These are phyloP conservation scores for Trichoderma atrobrunneum DNA, from an alignment of 2,329 filamentous ascomycete species.

Conservation along the genomic window DNA sequence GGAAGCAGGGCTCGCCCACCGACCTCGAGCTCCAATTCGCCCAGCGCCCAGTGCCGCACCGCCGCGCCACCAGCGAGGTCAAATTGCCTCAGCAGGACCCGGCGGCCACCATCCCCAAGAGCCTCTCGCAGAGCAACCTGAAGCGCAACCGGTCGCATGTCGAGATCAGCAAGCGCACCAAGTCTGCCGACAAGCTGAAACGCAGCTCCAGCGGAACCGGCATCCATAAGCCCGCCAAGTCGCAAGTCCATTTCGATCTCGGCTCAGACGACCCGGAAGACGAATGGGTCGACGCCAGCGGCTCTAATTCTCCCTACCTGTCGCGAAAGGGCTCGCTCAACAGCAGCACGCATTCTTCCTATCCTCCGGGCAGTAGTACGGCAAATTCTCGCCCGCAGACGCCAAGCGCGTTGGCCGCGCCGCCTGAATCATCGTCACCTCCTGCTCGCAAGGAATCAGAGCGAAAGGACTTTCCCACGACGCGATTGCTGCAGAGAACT, in stretches of 20 bases:
- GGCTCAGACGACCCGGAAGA: conserved; percentile 50
- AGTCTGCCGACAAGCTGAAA: conserved; percentile 52
- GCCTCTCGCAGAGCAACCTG: conserved; percentile 52
- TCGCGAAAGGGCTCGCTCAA: conserved; percentile 47
- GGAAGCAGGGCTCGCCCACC: conserved; percentile 43
- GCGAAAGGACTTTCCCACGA: conserved; percentile 66
- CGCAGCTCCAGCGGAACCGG: conserved; percentile 51
- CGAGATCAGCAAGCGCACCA: conserved; percentile 52
- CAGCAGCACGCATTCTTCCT: conserved; percentile 48
- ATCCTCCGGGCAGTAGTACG: conserved; percentile 37
- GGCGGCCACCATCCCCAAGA: conserved; percentile 49
- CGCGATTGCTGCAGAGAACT: conserved; percentile 62
- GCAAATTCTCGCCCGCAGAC: conserved; percentile 37
- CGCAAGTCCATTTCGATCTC: conserved; percentile 62
- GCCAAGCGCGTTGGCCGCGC: conserved; percentile 28
- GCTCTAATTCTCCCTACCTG: conserved; percentile 58
- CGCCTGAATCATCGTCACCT: conserved; percentile 23
- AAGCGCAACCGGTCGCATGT: conserved; percentile 61
- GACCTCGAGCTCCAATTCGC: conserved; percentile 30
- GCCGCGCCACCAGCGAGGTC: conserved; percentile 50
- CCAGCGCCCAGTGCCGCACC: conserved; percentile 37
- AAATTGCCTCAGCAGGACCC: conserved; percentile 48
- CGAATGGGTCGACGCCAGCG: conserved; percentile 67
- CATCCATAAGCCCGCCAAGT: conserved; percentile 41
- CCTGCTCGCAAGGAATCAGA: conserved; percentile 34